Evolutionary conservation across 2,329 filamentous ascomycete species (phyloP), one percentile per base, ranked within the genome.

Genomic region (Emergomyces pasteurianus): DNA sequence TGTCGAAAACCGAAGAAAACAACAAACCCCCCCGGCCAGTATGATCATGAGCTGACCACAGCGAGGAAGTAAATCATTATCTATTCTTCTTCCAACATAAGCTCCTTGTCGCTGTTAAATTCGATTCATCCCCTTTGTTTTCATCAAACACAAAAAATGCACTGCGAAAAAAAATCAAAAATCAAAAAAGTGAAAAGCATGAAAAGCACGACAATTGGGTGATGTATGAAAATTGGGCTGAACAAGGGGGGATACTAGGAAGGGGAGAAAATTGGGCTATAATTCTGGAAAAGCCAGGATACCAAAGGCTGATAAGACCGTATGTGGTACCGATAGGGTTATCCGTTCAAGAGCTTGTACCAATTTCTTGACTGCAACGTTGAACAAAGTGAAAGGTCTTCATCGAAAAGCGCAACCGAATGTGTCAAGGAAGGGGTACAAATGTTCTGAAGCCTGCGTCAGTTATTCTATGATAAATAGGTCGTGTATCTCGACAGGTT

Each of bases 31-130:
- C 23, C 23, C 36, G 9, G 16, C 53, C 21, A 56, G 43, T 18
- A n/a, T 28, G 18, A 53, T 23, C 46, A 60, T 31, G 55, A 59
- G n/a, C 55, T 58, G 59, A 54, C 31, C 43, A 52, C 21, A 64
- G 67, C 67, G 70, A 72, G 64, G 66, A 67, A 61, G 58, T 65
- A 58, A 56, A 54, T 52, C 49, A 21, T 59, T 21, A 26, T 31
- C 40, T 26, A 34, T 52, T 52, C 36, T n/a, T 49, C 43, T 50
- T 58, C 57, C 1, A 56, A 28, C 55, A 47, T 55, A 58, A 55
- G 57, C 46, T 34, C 53, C 28, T 28, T 31, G 38, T 38, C 38
- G 21, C 57, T 36, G 36, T 52, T 40, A 54, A 53, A 34, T 58
- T 26, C 23, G 18, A 46, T 43, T 58, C 61, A 43, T 50, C 52